Evolutionary conservation across 495 filamentous ascomycete genomes (phyloP).

Genomic region (Entonaema liquescens): DNA sequence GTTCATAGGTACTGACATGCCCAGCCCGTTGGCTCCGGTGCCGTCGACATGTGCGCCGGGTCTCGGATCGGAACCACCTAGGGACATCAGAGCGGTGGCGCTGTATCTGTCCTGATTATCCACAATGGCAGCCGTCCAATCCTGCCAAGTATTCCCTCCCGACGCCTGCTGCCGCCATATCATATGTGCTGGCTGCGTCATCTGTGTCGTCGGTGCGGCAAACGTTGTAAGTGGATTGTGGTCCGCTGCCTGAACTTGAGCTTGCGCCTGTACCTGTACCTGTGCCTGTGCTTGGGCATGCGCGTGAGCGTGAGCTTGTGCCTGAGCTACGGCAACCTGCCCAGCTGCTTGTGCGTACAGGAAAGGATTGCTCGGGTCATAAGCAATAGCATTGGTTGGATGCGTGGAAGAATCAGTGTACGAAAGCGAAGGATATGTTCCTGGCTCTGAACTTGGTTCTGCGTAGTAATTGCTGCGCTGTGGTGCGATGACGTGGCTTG

Average conservation of each 20-base stretch:
- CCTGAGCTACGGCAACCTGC: slow-evolving; percentile 35
- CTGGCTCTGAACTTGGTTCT: slow-evolving; percentile 34
- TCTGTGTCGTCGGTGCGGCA: slow-evolving; percentile 41
- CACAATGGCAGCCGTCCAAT: slow-evolving; percentile 58
- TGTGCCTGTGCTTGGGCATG: slow-evolving; percentile 40
- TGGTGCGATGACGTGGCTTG: slow-evolving; percentile 41
- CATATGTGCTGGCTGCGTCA: slow-evolving; percentile 40
- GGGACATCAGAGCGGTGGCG: slow-evolving; percentile 53
- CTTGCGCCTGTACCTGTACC: slow-evolving; percentile 40
- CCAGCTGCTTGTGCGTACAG: slow-evolving; percentile 42
- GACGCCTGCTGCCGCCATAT: slow-evolving; percentile 46
- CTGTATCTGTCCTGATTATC: slow-evolving; percentile 57
- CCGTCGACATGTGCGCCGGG: slow-evolving; percentile 33
- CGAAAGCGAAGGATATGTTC: slow-evolving; percentile 35
- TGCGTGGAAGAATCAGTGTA: slow-evolving; percentile 38
- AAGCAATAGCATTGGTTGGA: slow-evolving; percentile 35
- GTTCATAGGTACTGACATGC: slow-evolving; percentile 37
- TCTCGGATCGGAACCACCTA: slow-evolving; percentile 44
- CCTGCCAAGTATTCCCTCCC: slow-evolving; percentile 56
- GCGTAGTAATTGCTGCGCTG: slow-evolving; percentile 39
- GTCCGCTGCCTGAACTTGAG: slow-evolving; percentile 41
- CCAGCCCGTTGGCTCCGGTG: slow-evolving; percentile 14
- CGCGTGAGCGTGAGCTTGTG: slow-evolving; percentile 35
- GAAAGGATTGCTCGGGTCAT: slow-evolving; percentile 37
- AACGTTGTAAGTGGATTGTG: slow-evolving; percentile 43